Conservation (phyloP, 495 filamentous ascomycete species). For the Xylaria scruposa region DNA sequence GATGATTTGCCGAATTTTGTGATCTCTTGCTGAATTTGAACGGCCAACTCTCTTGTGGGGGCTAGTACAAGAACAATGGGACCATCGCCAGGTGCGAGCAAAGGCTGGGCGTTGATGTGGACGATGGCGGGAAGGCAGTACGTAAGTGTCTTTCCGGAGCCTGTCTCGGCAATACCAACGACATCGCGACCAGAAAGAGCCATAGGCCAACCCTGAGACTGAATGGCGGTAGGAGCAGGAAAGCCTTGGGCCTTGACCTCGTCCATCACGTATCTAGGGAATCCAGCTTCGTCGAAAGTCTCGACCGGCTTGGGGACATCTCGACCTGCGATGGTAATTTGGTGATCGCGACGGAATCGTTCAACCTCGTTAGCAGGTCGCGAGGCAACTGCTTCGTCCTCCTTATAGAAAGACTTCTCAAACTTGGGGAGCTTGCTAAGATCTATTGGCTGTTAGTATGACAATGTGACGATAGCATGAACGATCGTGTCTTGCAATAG, state of each 20-base stretch:
- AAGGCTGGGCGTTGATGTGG: conserved; percentile 98
- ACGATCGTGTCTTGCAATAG: neutral
- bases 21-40: conserved; percentile 95
- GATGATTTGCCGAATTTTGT: conserved; percentile 98
- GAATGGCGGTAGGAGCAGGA: conserved; percentile 88
- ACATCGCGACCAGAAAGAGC: conserved; percentile 97
- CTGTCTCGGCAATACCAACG: conserved; percentile 98
- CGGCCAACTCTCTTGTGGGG: conserved; percentile 95
- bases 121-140: conserved; percentile 99
- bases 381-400: conserved; percentile 75
- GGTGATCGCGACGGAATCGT: conserved; percentile 79
- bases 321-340: conserved; percentile 77
- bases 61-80: conserved; percentile 96
- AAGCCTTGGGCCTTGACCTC: conserved; percentile 99
- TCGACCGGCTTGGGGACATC: conserved; percentile 91
- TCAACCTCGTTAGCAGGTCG: conserved; percentile 82
- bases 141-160: conserved; percentile 97
- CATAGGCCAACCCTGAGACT: conserved; percentile 99
- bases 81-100: conserved; percentile 94
- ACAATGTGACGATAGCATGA: conserved; percentile 5
- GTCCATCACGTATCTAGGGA: conserved; percentile 94
- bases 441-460: conserved; percentile 59
- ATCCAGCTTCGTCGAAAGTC: conserved; percentile 96
- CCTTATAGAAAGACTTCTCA: conserved; percentile 99
- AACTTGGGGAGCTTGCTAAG: conserved; percentile 85